These are phyloP conservation scores for Sporormia fimetaria DNA, from an alignment of 495 filamentous ascomycete genomes.

Conservation along the genomic window DNA sequence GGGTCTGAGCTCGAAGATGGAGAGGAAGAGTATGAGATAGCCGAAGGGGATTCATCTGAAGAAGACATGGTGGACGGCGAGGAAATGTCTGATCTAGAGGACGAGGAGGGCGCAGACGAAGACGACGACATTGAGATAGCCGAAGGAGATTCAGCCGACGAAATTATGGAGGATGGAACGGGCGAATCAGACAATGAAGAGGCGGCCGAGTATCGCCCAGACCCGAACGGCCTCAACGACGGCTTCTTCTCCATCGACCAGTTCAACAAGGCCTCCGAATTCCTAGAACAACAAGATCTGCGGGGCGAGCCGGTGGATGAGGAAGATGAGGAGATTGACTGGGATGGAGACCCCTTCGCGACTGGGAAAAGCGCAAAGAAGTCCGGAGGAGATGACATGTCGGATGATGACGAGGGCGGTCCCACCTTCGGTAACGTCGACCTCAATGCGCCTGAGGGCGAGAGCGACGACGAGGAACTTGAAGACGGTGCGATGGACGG, in stretches of 20 bases:
- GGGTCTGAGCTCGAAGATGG: conserved; percentile 22
- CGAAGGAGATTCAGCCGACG: conserved; percentile 30
- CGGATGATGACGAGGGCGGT: conserved; percentile 48
- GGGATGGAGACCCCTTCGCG: conserved; percentile 58
- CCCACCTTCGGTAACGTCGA: conserved; percentile 65
- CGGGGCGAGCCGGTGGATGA: conserved; percentile 52
- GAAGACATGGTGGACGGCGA: conserved; percentile 33
- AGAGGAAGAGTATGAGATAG: conserved; percentile 27
- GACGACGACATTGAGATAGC: conserved; percentile 33
- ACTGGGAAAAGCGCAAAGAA: conserved; percentile 1
- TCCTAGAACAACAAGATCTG: conserved; percentile 71
- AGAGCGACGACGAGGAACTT: conserved; percentile 41
- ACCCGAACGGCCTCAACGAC: conserved; percentile 68
- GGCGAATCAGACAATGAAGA: conserved; percentile 38
- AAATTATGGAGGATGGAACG: conserved; percentile 32
- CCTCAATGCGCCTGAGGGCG: conserved; percentile 45
- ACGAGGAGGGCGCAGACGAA: conserved; percentile 32
- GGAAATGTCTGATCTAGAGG: conserved; percentile 34
- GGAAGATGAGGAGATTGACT: conserved; percentile 79
- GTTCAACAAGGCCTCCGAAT: conserved; percentile 87
- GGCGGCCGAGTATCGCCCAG: conserved; percentile 37
- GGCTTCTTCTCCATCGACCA: conserved; percentile 97
- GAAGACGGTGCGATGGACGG: conserved; percentile 44
- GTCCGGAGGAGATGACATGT: conserved; percentile 27
- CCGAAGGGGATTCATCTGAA: conserved; percentile 13